A percentile compares a stretch with the other conserved stretches of the same genome.
Evolutionary conservation across 495 filamentous ascomycete species (phyloP).

Genomic region (Neurospora sp.): DNA sequence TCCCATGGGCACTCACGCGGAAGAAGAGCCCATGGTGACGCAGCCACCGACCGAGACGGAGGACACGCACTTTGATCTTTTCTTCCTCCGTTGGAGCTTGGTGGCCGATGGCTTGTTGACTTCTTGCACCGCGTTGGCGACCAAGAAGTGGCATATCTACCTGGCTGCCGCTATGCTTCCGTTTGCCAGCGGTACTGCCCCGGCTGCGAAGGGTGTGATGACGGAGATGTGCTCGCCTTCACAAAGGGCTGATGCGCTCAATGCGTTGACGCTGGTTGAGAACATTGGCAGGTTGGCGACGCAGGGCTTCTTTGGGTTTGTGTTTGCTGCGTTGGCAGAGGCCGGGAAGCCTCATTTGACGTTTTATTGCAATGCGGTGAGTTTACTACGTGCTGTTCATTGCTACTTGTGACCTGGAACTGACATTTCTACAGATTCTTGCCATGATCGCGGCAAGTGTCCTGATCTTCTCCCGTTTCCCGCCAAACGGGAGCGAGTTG

Average conservation of each 20-base stretch:
- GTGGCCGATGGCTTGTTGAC: slow-evolving; percentile 43
- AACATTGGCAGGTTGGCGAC: slow-evolving; percentile 42
- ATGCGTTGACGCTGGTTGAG: slow-evolving; percentile 46
- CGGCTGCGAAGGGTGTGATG: slow-evolving; percentile 49
- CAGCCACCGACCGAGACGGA: slow-evolving; percentile 21
- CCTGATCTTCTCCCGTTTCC: slow-evolving; percentile 38
- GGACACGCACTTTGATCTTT: slow-evolving; percentile 41
- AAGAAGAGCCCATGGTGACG: slow-evolving; percentile 30
- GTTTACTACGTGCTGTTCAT: slow-evolving; percentile 9
- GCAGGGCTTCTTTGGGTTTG: slow-evolving; percentile 43
- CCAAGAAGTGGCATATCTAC: slow-evolving; percentile 45
- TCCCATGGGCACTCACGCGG: slow-evolving; percentile 28
- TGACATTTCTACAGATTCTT: slow-evolving; percentile 21
- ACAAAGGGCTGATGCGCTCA: slow-evolving; percentile 43
- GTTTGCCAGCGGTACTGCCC: slow-evolving; percentile 44
- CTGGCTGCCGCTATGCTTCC: slow-evolving; percentile 40
- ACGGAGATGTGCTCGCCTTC: slow-evolving; percentile 40
- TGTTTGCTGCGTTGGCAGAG: slow-evolving; percentile 41
- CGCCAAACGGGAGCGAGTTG: slow-evolving; percentile 32
- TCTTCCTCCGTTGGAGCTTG: slow-evolving; percentile 44
- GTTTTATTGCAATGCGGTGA: slow-evolving; percentile 44
- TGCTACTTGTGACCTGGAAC: background rate
- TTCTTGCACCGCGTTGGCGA: slow-evolving; percentile 38
- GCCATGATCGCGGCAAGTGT: slow-evolving; percentile 37
- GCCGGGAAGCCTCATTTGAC: slow-evolving; percentile 38